Percentiles rank a stretch among this genome's conserved stretches.
Evolutionary conservation across 1,284 basidiomycete genomes (phyloP).

Genomic region (Cryptococcus wingfieldii): DNA sequence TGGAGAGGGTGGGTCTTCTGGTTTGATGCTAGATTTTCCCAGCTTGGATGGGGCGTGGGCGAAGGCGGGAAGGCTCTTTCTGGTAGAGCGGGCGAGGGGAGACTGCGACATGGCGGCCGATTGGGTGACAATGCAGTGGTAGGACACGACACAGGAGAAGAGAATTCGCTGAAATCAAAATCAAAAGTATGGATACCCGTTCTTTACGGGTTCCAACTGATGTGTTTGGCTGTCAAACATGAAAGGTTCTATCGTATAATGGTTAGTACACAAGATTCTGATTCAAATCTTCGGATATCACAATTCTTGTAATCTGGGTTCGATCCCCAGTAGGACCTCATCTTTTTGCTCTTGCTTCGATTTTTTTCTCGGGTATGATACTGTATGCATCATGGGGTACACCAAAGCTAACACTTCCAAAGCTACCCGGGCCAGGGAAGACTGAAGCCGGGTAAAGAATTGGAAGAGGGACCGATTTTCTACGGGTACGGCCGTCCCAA

Average conservation of each 20-base stretch:
- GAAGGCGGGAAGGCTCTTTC: slow-evolving; percentile 37
- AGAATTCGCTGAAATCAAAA: background rate
- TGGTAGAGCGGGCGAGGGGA: slow-evolving; percentile 32
- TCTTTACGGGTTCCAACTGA: background rate
- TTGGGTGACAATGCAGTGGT: background rate
- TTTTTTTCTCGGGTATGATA: background rate
- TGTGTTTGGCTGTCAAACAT: background rate
- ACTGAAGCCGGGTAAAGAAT: too few species aligned
- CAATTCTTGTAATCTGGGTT: slow-evolving; percentile 2
- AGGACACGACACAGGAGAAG: background rate
- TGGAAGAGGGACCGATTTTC: too few species aligned
- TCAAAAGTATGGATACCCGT: background rate
- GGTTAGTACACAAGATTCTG: slow-evolving; percentile 7
- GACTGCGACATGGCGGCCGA: slow-evolving; percentile 39
- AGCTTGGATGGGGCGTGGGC: slow-evolving; percentile 37
- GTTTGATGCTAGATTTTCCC: slow-evolving; percentile 21
- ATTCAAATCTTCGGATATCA: background rate
- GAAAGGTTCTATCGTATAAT: background rate
- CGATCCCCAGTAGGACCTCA: slow-evolving; percentile 1
- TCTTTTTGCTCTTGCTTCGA: background rate
- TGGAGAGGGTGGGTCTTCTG: slow-evolving; percentile 4
- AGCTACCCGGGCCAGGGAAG: too few species aligned
- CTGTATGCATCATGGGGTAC: background rate
- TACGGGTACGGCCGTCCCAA: background rate
- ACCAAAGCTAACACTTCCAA: too few species aligned